Percentiles rank a stretch among this genome's conserved stretches.
These are phyloP conservation scores for Coniosporium apollinis DNA, from an alignment of 495 filamentous ascomycete species.

Conservation along the genomic window DNA sequence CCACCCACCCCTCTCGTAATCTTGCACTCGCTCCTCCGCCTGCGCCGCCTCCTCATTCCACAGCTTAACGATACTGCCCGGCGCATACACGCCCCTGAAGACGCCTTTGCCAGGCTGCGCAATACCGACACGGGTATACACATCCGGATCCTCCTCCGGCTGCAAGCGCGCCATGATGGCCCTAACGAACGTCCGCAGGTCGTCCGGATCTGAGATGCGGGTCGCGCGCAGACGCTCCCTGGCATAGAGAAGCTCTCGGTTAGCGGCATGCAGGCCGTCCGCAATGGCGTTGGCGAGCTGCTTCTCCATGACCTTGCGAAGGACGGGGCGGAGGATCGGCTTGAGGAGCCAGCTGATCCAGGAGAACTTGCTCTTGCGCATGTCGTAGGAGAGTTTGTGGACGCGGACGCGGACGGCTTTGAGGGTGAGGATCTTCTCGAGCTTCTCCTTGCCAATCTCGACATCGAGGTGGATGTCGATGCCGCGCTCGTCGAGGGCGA, in stretches of 20 bases:
- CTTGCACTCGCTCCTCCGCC: conserved; percentile 46
- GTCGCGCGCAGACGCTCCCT: conserved; percentile 74
- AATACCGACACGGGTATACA: conserved; percentile 54
- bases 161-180: conserved; percentile 61
- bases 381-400: conserved; percentile 68
- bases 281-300: conserved; percentile 59
- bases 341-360: conserved; percentile 71
- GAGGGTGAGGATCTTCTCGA: conserved; percentile 70
- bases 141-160: conserved; percentile 52
- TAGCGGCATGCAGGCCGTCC: conserved; percentile 49
- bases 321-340: conserved; percentile 62
- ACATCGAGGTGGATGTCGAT: conserved; percentile 74
- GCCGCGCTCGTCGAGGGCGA: conserved; percentile 68
- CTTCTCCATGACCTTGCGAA: conserved; percentile 63
- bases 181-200: conserved; percentile 62
- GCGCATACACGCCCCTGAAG: conserved; percentile 73
- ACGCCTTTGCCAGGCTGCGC: conserved; percentile 44
- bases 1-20: conserved; percentile 56
- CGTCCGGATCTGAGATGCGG: conserved; percentile 62
- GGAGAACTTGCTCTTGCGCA: conserved; percentile 57
- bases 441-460: conserved; percentile 52
- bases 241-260: conserved; percentile 74
- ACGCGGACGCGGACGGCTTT: conserved; percentile 58
- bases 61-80: conserved; percentile 69
- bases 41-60: conserved; percentile 64